Evolutionary conservation across 116 monocot genomes (phyloP), one percentile per base, ranked within the genome.

Genomic region (Trichopus zeylanicus): DNA sequence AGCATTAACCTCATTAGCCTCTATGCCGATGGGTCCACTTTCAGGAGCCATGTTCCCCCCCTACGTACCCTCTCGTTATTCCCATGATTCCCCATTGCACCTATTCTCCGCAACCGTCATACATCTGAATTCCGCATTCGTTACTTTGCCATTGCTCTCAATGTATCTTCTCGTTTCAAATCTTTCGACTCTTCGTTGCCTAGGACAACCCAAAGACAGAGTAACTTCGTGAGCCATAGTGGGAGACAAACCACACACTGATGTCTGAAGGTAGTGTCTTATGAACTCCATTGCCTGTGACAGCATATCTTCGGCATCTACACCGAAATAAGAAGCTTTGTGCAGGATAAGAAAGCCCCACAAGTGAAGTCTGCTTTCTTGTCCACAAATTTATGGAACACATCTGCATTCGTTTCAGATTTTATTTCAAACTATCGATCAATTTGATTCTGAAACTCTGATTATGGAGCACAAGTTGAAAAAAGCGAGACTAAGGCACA

Each of bases 321-420:
- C 47, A 21, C 56, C 56, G 47, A 66, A 2, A 21, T 65, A 28
- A 9, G 65, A 35, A 26, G 65, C 65, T 38, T 65, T 54, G 6
- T 65, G 30, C 3, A 65, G 27, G 19, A 35, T 65, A 29, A 27
- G 37, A 10, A 65, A 6, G 19, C 65, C 65, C 13, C 10, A 15
- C 18, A 65, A 28, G 38, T 54, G 27, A 65, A 53, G 3, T 9
- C 16, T 9, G 54, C 65, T 37, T 39, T 29, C 13, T 9, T 65
- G 28, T 65, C 53, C 38, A 54, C 0, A 31, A 65, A 65, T 54
- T 65, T 54, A 19, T 19, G 26, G 39, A 65, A 65, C 2, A 65
- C 38, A 20, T 65, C 65, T 65, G 65, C 18, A 24, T 26, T 27
- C n/a, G n/a, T n/a, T n/a, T n/a, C n/a, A n/a, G n/a, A n/a, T n/a